Evolutionary conservation across 2,329 filamentous ascomycete species (phyloP).

Genomic region (Periconia sp.): DNA sequence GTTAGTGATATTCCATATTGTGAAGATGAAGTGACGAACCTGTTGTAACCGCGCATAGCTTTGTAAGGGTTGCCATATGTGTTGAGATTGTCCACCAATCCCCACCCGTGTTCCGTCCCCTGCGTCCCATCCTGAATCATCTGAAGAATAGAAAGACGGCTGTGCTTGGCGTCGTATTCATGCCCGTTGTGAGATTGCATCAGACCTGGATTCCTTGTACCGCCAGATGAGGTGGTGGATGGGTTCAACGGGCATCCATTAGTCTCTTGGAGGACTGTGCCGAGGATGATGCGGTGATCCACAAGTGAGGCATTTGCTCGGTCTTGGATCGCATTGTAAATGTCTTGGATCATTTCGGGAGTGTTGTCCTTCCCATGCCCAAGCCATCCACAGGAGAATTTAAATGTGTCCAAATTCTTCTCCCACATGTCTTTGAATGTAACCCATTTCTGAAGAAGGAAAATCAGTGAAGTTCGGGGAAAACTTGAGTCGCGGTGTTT

Average conservation of each 20-base stretch:
- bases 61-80: constrained; percentile 15
- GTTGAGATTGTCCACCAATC: constrained; percentile 16
- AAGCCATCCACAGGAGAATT: constrained; percentile 18
- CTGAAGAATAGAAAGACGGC: constrained; percentile 14
- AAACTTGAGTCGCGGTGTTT: background rate
- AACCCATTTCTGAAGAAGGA: constrained; percentile 17
- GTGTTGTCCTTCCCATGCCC: constrained; percentile 12
- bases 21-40: background rate
- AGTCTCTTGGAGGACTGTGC: constrained; percentile 15
- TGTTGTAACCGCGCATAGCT: constrained; percentile 15
- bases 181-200: constrained; percentile 28
- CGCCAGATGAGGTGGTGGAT: constrained; percentile 12
- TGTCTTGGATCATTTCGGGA: constrained; percentile 14
- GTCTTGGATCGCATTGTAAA: constrained; percentile 16
- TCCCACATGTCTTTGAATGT: constrained; percentile 29
- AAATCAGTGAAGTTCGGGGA: background rate
- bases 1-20: background rate
- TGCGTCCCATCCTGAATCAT: constrained; percentile 19
- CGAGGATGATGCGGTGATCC: constrained; percentile 16
- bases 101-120: constrained; percentile 14
- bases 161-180: constrained; percentile 18
- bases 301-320: constrained; percentile 15
- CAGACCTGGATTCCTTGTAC: constrained; percentile 20
- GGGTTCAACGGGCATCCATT: constrained; percentile 13
- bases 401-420: constrained; percentile 20